Base-by-base conservation (phyloP, 805 yeast genomes). In the Metschnikowia reukaufii region DNA sequence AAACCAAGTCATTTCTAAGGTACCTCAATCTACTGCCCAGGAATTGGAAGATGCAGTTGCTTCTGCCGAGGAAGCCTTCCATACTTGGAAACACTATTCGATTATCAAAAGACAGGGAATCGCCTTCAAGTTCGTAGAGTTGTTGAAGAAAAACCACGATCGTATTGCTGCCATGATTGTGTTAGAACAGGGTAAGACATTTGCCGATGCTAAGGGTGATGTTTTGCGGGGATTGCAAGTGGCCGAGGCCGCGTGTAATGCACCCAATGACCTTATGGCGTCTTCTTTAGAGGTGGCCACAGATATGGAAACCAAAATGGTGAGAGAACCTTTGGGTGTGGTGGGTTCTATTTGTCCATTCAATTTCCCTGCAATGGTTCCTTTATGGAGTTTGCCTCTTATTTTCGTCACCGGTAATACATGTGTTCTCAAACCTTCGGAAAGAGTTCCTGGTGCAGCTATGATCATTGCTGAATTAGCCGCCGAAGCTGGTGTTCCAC, bases 331-430 rank as follows among this genome's bases (percentile, higher is more conserved):
- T 36, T 70, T 84, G 50, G 92, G 92, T 27, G 87, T 85, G 6
- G 79, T 85, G 49, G 89, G 84, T 13, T 85, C 90, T 19, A 86
- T 85, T 58, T 81, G 86, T 54, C 92, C 92, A 17, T 85, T 85
- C 73, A 85, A 85, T 70, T 85, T 85, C 79, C 92, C 92, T 20
- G 91, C 88, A 36, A 85, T 85, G 92, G 87, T 86, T 56, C 86
- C 44, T 8, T 71, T 82, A 56, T 82, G 87, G 87, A 74, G 83
- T 21, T 67, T 82, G 46, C 87, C 87, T 6, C 71, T 82, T 53
- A 69, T 78, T 12, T 71, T 83, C 48, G 85, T 78, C 39, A 83
- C 89, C 18, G 92, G 92, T 53, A 86, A 85, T 72, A 81, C 89
- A 34, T 76, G 79, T 61, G 62, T 84, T 59, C 67, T 81, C 72